Evolutionary conservation across 2,329 filamentous ascomycete genomes (phyloP).

Genomic region (Chrysoporthe cubensis): DNA sequence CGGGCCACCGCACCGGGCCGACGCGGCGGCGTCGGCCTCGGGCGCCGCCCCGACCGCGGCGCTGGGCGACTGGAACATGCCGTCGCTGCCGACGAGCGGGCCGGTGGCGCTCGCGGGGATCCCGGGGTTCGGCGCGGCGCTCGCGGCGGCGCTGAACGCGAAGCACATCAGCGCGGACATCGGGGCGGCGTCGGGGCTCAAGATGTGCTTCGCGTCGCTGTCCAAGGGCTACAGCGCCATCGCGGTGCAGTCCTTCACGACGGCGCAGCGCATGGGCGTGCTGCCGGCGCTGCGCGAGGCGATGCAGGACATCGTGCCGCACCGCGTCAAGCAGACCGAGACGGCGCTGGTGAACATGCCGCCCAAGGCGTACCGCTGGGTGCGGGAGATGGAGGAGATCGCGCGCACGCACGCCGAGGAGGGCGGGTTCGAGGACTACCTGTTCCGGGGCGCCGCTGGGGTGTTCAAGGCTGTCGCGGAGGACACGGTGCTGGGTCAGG

Average conservation of each 20-base stretch:
- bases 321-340: slow-evolving; percentile 50
- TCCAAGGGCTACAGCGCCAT: slow-evolving; percentile 70
- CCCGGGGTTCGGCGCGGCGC: slow-evolving; percentile 43
- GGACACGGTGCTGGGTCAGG: slow-evolving; percentile 59
- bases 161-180: slow-evolving; percentile 53
- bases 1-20: slow-evolving; percentile 47
- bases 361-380: slow-evolving; percentile 78
- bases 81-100: slow-evolving; percentile 48
- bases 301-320: slow-evolving; percentile 55
- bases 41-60: slow-evolving; percentile 22
- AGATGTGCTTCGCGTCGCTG: slow-evolving; percentile 68
- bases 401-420: slow-evolving; percentile 66
- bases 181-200: slow-evolving; percentile 62
- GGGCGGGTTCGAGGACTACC: slow-evolving; percentile 60
- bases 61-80: slow-evolving; percentile 42
- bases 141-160: slow-evolving; percentile 51
- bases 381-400: slow-evolving; percentile 78
- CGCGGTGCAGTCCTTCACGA: slow-evolving; percentile 71
- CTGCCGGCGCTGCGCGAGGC: slow-evolving; percentile 61
- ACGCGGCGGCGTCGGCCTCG: slow-evolving; percentile 24
- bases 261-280: slow-evolving; percentile 66
- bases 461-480: slow-evolving; percentile 66
- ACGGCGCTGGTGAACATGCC: slow-evolving; percentile 58
- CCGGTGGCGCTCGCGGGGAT: slow-evolving; percentile 46
- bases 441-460: slow-evolving; percentile 64